Evolutionary conservation across 352 stramenopile genomes (phyloP), one percentile per base, ranked within the genome.

Genomic region (Nannochloropsis limnetica): DNA sequence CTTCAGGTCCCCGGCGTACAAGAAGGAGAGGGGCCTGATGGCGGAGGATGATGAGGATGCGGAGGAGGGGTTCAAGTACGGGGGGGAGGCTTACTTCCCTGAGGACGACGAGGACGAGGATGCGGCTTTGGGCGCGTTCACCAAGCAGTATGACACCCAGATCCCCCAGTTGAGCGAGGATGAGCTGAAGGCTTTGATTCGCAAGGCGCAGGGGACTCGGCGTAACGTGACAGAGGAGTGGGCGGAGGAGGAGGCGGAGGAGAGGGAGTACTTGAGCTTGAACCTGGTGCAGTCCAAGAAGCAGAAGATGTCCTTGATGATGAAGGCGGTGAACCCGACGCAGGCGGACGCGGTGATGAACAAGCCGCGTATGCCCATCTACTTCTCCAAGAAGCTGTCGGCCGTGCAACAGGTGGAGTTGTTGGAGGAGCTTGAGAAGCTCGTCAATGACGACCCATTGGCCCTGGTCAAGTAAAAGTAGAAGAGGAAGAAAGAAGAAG

Each of bases 141-240:
- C 54, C 8, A 69, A 69, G 54, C 54, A 69, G 23, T 69, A 69
- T 15, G 54, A 69, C 23, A 69, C 54, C 5, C 54, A 69, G 23
- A 69, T 69, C 20, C 54, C 54, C 8, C 54, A 69, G 54, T 28
- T 69, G 20, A 69, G 54, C 54, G 54, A 69, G 54, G 54, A 69
- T 28, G 54, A 69, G 54, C 54, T 69, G 54, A 69, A 69, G 54
- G 54, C 54, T 28, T 69, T 69, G 54, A 69, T 69, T 69, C 54
- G 54, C 8, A 69, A 69, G 54, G 54, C 54, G 8, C 54, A 69
- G 54, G 54, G 54, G 0, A 69, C 54, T 23, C 54, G 54, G 20
- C 54, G 54, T 23, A 69, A 69, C 20, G 54, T 69, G 6, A 69
- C 54, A 5, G 54, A 69, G 23, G 54, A 69, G 23, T 69, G 54